A percentile compares a stretch with the other conserved stretches of the same genome.
These are phyloP conservation scores for Aspergillus bertholletiae DNA, from an alignment of 495 filamentous ascomycete species.

Conservation along the genomic window DNA sequence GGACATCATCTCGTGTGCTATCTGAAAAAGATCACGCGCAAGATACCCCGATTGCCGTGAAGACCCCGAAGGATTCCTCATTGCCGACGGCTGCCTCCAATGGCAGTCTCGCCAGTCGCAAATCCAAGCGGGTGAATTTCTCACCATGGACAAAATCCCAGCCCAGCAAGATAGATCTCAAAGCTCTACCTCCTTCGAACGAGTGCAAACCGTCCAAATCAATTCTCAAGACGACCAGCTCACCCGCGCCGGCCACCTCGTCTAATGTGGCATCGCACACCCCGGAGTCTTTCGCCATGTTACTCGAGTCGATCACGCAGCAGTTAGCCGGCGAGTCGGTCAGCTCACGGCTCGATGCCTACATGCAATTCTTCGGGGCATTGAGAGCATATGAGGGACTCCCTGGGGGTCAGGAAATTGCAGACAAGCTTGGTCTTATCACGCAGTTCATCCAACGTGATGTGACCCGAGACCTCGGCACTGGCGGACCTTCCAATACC, in stretches of 20 bases:
- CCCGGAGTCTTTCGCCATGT: constrained; percentile 59
- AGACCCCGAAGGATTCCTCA: constrained; percentile 49
- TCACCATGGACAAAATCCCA: constrained; percentile 45
- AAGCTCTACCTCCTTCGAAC: constrained; percentile 54
- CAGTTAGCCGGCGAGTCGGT: constrained; percentile 70
- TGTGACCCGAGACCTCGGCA: constrained; percentile 41
- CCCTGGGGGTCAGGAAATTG: constrained; percentile 65
- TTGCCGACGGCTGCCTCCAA: constrained; percentile 38
- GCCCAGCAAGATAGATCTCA: constrained; percentile 41
- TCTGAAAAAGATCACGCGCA: constrained; percentile 24
- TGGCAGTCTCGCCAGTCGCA: constrained; percentile 33
- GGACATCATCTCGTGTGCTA: constrained; percentile 46
- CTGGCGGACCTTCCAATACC: constrained; percentile 42
- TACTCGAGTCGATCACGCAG: constrained; percentile 72
- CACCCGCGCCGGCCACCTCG: constrained; percentile 34
- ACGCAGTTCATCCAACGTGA: constrained; percentile 79
- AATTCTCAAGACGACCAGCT: constrained; percentile 71
- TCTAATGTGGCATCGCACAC: constrained; percentile 37
- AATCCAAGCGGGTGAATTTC: constrained; percentile 71
- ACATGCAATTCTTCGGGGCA: constrained; percentile 71
- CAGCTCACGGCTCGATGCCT: constrained; percentile 75
- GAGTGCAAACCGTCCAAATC: constrained; percentile 72
- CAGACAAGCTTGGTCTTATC: constrained; percentile 69
- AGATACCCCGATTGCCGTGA: constrained; percentile 31
- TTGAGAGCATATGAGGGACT: constrained; percentile 75